Evolutionary conservation across 768 basidiomycete genomes (phyloP).

Genomic region (Suillus tomentosus): DNA sequence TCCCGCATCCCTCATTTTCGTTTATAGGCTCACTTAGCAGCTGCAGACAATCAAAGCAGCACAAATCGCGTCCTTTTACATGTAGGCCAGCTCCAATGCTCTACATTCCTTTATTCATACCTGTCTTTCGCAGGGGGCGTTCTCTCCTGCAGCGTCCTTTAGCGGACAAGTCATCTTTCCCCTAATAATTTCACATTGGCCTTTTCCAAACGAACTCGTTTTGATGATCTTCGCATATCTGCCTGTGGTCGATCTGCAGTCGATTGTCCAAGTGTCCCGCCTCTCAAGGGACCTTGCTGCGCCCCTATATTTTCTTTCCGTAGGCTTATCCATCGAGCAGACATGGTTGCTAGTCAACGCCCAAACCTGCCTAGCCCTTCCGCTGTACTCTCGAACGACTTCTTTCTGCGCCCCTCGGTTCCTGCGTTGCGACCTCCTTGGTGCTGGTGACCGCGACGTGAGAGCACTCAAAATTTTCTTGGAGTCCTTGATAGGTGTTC

Average conservation of each 20-base stretch:
- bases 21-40: neutral
- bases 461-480: too few species aligned
- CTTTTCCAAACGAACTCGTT: neutral
- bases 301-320: neutral
- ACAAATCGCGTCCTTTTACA: neutral
- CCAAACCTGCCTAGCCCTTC: slow-evolving; percentile 3
- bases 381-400: neutral
- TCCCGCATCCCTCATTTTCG: neutral
- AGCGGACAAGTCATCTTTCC: neutral
- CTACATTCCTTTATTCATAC: neutral
- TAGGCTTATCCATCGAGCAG: neutral
- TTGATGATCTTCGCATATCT: neutral
- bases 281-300: neutral
- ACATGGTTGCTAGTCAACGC: slow-evolving; percentile 2
- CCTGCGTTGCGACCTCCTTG: too few species aligned
- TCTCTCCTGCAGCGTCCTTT: neutral
- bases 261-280: neutral
- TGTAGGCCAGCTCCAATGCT: neutral
- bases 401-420: too few species aligned
- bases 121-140: neutral
- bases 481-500: too few species aligned
- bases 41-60: neutral
- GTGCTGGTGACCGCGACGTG: too few species aligned
- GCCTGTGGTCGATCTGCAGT: neutral
- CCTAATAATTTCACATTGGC: neutral